Conservation (phyloP, 177 flowering plant species). For the Vitis hybrid region DNA sequence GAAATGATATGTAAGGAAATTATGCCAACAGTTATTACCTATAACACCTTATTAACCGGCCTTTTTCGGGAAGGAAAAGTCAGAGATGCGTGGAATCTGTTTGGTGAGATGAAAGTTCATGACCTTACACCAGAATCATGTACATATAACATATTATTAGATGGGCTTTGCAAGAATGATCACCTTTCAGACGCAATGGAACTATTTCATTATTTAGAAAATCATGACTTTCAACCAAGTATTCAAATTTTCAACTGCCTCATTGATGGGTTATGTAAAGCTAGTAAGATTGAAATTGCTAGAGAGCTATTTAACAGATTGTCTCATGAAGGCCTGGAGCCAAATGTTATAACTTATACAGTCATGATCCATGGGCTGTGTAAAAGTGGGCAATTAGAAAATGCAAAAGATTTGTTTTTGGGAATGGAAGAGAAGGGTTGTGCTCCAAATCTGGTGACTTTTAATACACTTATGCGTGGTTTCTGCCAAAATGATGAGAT, state of each 20-base stretch:
- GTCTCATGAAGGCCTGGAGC: conserved; percentile 24
- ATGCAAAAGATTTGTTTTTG: conserved; percentile 25
- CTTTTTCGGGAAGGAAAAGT: conserved; percentile 31
- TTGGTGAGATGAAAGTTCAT: conserved; percentile 26
- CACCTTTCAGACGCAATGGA: conserved; percentile 29
- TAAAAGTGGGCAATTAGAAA: conserved; percentile 19
- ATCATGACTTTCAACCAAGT: conserved; percentile 8
- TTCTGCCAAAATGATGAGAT: conserved; percentile 21
- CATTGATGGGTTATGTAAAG: conserved; percentile 29
- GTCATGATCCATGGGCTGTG: conserved; percentile 42
- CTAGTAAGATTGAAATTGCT: conserved; percentile 31
- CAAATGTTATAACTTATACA: conserved; percentile 31
- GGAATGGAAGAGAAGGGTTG: conserved; percentile 39
- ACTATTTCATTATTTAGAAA: conserved; percentile 17
- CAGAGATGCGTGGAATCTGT: conserved; percentile 22
- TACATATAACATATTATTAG: conserved; percentile 23
- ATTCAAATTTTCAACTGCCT: conserved; percentile 19
- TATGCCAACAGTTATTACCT: conserved; percentile 27
- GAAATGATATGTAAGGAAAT: conserved; percentile 27
- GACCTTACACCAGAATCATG: conserved; percentile 8
- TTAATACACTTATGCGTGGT: conserved; percentile 29
- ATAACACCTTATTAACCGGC: conserved; percentile 23
- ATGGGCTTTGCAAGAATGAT: conserved; percentile 35
- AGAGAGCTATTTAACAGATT: conserved; percentile 28
- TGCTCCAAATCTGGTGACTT: conserved; percentile 26